Base-by-base conservation (phyloP, 177 flowering plant species). In the Telopea speciosissima region DNA sequence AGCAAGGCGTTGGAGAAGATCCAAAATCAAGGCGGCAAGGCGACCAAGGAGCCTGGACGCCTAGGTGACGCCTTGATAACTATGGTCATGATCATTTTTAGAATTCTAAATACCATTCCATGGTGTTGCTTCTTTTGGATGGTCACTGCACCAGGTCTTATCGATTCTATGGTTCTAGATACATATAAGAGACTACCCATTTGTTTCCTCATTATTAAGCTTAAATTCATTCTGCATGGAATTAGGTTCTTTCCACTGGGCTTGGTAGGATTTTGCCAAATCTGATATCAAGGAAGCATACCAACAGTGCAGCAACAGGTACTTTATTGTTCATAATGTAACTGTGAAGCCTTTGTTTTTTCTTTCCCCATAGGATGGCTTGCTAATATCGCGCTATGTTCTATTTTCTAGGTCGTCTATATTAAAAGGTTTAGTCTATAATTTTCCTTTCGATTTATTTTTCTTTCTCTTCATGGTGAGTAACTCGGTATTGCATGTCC, bases 281-380 rank as follows among this genome's bases (percentile, higher is more conserved):
- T 83, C 75, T 96, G 84, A 93, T 96, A 78, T 96, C 99, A 63
- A 91, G 97, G 83, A 96, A 96, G 87, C 97, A 91, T 76, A 96
- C 99, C 60, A 96, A 96, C 71, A 91, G 91, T 81, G 97, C 97
- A 44, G 99, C 99, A 72, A 96, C 99, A 79, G 91, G 99, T 93
- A 81, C 59, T 1, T n/a, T n/a, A n/a, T 71, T 58, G 12, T 21
- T 42, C 69, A 22, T 66, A 31, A 54, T 49, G 45, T 45, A 64
- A 33, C 62, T 66, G 14, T 44, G 5, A 31, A n/a, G n/a, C 8
- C 8, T 36, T 36, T 36, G 2, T 36, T 36, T 36, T 36, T 36
- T 49, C 19, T 11, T 13, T 11, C 12, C 7, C 49, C 11, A 44
- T 44, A 44, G 49, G 14, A 13, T 44, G 49, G 13, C 49, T 44